A percentile compares a stretch with the other conserved stretches of the same genome.
Evolutionary conservation across 1,284 basidiomycete species (phyloP).

Genomic region (Kwoniella shivajii): DNA sequence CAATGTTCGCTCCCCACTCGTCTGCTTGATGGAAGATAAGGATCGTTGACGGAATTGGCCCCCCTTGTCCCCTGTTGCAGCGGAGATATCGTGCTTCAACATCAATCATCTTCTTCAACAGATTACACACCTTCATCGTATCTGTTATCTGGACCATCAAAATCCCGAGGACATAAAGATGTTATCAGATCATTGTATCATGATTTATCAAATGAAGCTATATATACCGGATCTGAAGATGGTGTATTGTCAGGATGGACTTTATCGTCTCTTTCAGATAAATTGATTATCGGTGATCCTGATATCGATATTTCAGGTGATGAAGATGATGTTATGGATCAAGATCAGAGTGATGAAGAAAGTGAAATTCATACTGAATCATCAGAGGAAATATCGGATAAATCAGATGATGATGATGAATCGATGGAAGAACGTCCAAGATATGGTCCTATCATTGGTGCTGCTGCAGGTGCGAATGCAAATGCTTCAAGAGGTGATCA

Average conservation of each 20-base stretch:
- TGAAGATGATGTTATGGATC: conserved; percentile 43
- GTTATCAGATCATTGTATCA: conserved; percentile 52
- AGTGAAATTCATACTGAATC: conserved; percentile 45
- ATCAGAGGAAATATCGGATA: conserved; percentile 14
- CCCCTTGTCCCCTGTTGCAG: conserved; percentile 20
- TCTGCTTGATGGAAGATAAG: too few species aligned
- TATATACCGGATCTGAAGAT: conserved; percentile 55
- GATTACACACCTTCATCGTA: conserved; percentile 46
- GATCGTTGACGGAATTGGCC: too few species aligned
- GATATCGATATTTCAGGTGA: conserved; percentile 49
- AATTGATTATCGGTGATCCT: conserved; percentile 43
- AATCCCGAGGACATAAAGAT: conserved; percentile 48
- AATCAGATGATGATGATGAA: conserved; percentile 26
- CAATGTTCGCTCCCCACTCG: too few species aligned
- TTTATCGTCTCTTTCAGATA: conserved; percentile 35
- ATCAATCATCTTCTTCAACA: conserved; percentile 25
- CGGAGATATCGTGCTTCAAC: conserved; percentile 51
- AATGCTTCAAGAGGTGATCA: conserved; percentile 10
- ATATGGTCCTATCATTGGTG: conserved; percentile 26
- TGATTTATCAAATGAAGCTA: conserved; percentile 45
- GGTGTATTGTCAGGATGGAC: conserved; percentile 53
- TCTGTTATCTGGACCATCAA: conserved; percentile 41
- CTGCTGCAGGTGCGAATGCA: conserved; percentile 3
- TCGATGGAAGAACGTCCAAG: conserved; percentile 27
- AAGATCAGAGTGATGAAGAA: conserved; percentile 35